phyloP scores from a whole-genome alignment of 768 basidiomycete genomes.

The Ephemerocybe angulata region DNA sequence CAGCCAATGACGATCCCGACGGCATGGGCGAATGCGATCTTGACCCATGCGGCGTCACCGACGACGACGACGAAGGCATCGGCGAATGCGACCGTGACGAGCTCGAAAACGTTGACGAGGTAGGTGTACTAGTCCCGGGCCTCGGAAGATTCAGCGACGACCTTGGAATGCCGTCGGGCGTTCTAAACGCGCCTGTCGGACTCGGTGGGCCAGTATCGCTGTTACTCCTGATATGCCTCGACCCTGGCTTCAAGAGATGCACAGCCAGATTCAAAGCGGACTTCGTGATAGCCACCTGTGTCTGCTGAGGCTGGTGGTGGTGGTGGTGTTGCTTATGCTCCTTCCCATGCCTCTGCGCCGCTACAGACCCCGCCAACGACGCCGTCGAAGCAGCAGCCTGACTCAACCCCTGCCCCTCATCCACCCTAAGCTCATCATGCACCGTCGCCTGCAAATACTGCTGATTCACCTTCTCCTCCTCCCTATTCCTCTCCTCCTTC shows the following conservation, averaged over 20 bases:
- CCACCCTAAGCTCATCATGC: neutral
- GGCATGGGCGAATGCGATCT: slow-evolving; percentile 7
- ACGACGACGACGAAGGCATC: slow-evolving; percentile 7
- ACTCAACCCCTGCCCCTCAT: slow-evolving; percentile 7
- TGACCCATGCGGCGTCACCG: slow-evolving; percentile 2
- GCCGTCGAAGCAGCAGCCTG: slow-evolving; percentile 9
- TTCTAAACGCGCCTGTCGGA: neutral
- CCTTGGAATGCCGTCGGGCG: slow-evolving; percentile 14
- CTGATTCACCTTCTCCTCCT: slow-evolving; percentile 12
- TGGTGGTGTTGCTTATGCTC: neutral
- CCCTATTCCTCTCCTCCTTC: slow-evolving; percentile 18
- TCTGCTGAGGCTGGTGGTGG: neutral
- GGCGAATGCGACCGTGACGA: slow-evolving; percentile 8
- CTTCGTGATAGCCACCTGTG: slow-evolving; percentile 17
- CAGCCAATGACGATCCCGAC: slow-evolving; percentile 2
- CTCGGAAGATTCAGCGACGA: slow-evolving; percentile 33
- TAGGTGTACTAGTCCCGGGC: slow-evolving; percentile 23
- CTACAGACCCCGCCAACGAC: neutral
- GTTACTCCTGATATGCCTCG: slow-evolving; percentile 36
- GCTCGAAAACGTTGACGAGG: neutral
- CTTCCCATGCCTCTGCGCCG: neutral
- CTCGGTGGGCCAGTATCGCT: slow-evolving; percentile 28
- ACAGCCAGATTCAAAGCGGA: slow-evolving; percentile 42
- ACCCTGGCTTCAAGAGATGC: slow-evolving; percentile 40
- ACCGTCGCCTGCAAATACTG: neutral